A percentile compares a stretch with the other conserved stretches of the same genome.
phyloP scores from a whole-genome alignment of 2,329 filamentous ascomycete species.

The Pezicula neosporulosa region DNA sequence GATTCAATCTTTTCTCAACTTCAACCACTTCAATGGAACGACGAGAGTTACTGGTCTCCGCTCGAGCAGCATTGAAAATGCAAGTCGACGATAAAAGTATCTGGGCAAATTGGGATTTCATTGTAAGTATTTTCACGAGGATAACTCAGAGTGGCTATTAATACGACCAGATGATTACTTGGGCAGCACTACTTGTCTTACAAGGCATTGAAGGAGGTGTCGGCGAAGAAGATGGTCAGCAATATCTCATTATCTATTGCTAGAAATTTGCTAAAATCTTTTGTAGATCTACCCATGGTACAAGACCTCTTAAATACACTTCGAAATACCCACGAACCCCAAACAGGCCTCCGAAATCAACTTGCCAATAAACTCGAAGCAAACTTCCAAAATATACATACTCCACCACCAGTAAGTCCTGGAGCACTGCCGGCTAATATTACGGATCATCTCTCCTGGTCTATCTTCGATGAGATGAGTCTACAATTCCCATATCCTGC shows the following conservation, averaged over 20 bases:
- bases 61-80: constrained; percentile 35
- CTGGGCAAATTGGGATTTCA: constrained; percentile 41
- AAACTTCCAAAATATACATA: constrained; percentile 18
- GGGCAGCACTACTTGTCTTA: constrained; percentile 40
- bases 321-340: constrained; percentile 15
- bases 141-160: not conserved
- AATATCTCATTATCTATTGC: not conserved
- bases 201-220: constrained; percentile 37
- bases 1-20: constrained; percentile 35
- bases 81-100: constrained; percentile 37
- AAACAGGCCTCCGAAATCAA: constrained; percentile 14
- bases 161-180: constrained; percentile 34
- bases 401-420: constrained; percentile 10
- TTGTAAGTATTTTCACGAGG: constrained; percentile 14
- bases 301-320: constrained; percentile 21
- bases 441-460: constrained; percentile 10
- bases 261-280: not conserved
- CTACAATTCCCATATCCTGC: constrained; percentile 6
- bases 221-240: constrained; percentile 33
- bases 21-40: constrained; percentile 35
- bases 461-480: constrained; percentile 19
- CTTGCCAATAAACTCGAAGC: constrained; percentile 18
- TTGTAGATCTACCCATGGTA: constrained; percentile 17
- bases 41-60: constrained; percentile 37
- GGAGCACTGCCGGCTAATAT: not conserved